Conservation (phyloP, 1,284 basidiomycete genomes). For the Fomes fomentarius region DNA sequence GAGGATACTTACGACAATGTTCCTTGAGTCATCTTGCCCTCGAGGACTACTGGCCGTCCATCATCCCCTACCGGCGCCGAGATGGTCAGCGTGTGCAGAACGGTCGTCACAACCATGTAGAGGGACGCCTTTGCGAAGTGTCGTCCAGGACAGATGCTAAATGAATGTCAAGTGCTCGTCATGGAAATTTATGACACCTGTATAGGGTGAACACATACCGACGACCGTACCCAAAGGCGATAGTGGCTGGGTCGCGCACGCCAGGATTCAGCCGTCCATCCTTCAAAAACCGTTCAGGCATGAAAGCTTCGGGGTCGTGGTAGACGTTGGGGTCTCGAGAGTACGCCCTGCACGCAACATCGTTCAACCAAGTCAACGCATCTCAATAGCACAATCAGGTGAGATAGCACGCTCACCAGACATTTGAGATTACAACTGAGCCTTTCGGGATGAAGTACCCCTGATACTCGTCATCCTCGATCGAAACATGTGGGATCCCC, state of each 20-base stretch:
- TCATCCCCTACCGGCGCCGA: background rate
- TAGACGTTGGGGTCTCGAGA: conserved; percentile 12
- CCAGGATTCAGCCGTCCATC: conserved; percentile 14
- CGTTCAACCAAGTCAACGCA: background rate
- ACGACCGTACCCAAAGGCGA: conserved; percentile 28
- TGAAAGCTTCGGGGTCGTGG: conserved; percentile 20
- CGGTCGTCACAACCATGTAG: conserved; percentile 6
- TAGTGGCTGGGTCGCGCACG: conserved; percentile 5
- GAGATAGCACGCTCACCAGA: conserved; percentile 16
- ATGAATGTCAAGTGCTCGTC: background rate
- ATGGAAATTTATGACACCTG: background rate
- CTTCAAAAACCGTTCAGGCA: conserved; percentile 22
- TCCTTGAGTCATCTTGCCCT: background rate
- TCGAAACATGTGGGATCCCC: conserved; percentile 13
- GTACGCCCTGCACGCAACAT: conserved; percentile 13
- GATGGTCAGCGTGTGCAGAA: conserved; percentile 13
- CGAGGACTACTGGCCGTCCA: conserved; percentile 3
- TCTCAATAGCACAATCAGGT: background rate
- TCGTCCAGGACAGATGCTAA: conserved; percentile 18
- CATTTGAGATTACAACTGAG: conserved; percentile 18
- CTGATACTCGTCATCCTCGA: conserved; percentile 21
- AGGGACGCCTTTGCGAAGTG: conserved; percentile 14
- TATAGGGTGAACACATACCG: conserved; percentile 1
- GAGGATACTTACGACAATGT: background rate
- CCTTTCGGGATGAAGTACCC: conserved; percentile 26